Conservation (phyloP, 441 rosid species). For the Jatropha multifida region DNA sequence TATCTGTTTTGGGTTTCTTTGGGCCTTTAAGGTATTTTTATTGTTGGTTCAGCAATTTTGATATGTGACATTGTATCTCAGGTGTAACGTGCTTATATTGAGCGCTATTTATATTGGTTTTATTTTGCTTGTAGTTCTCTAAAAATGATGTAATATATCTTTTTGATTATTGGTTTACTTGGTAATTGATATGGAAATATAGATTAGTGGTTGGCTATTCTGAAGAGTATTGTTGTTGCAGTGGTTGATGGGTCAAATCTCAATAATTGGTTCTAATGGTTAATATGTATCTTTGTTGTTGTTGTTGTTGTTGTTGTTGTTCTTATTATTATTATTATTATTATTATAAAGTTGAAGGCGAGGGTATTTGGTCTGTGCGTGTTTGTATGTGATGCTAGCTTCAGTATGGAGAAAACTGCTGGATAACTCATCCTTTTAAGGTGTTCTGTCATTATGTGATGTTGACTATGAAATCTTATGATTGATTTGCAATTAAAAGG, state of each 20-base stretch:
- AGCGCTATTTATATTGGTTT: slow-evolving; percentile 6
- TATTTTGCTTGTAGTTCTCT: slow-evolving; percentile 10
- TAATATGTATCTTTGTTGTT: slow-evolving; percentile 8
- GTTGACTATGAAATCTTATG: slow-evolving; percentile 25
- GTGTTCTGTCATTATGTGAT: slow-evolving; percentile 24
- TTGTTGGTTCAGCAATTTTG: slow-evolving; percentile 13
- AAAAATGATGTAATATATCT: slow-evolving; percentile 6
- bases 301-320: background rate
- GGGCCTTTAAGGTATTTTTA: background rate
- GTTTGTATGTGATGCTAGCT: slow-evolving; percentile 3
- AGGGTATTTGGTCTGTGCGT: background rate
- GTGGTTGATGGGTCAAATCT: slow-evolving; percentile 36
- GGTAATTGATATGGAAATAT: slow-evolving; percentile 24
- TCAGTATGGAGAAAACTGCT: slow-evolving; percentile 19
- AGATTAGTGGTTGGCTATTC: slow-evolving; percentile 29
- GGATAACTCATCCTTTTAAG: slow-evolving; percentile 19
- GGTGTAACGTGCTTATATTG: background rate
- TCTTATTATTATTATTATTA: background rate
- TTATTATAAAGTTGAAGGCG: slow-evolving; percentile 7
- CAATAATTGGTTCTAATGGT: slow-evolving; percentile 27
- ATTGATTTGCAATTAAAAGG: slow-evolving; percentile 25
- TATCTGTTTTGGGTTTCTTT: background rate
- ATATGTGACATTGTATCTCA: slow-evolving; percentile 1
- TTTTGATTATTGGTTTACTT: slow-evolving; percentile 19
- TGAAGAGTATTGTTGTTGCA: slow-evolving; percentile 27